phyloP scores from a whole-genome alignment of 495 filamentous ascomycete genomes.

The Penicillium antarcticum region DNA sequence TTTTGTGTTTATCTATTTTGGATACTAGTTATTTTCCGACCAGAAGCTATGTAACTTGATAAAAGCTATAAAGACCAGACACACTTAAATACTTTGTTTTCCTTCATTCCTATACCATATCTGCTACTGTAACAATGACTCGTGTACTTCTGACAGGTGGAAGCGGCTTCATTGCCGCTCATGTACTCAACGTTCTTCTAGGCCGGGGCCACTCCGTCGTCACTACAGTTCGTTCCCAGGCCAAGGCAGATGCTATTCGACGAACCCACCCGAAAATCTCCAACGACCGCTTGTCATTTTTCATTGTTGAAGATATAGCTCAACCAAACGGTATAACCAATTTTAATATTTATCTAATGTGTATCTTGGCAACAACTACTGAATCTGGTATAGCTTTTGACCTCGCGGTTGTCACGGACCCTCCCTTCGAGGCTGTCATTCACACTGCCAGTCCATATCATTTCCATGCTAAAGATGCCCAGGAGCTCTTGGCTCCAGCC shows the following conservation, averaged over 20 bases:
- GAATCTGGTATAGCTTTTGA: constrained; percentile 47
- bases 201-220: constrained; percentile 63
- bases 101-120: too few species aligned
- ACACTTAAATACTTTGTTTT: too few species aligned
- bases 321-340: constrained; percentile 10
- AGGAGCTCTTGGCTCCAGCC: constrained; percentile 28
- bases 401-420: constrained; percentile 57
- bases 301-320: constrained; percentile 74
- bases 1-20: too few species aligned
- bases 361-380: too few species aligned
- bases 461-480: constrained; percentile 37
- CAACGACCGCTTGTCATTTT: constrained; percentile 60
- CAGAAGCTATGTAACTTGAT: too few species aligned
- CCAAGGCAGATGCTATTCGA: constrained; percentile 67
- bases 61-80: too few species aligned
- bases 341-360: too few species aligned
- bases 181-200: constrained; percentile 68
- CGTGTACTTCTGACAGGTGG: constrained; percentile 40
- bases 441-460: constrained; percentile 77
- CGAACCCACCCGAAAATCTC: constrained; percentile 51
- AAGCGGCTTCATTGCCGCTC: constrained; percentile 65
- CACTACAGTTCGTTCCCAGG: constrained; percentile 71
- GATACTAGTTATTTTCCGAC: too few species aligned
- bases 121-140: constrained; percentile 6
- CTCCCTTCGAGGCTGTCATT: constrained; percentile 68